Conservation (phyloP, 2,329 filamentous ascomycete species). For the Colletotrichum lini region DNA sequence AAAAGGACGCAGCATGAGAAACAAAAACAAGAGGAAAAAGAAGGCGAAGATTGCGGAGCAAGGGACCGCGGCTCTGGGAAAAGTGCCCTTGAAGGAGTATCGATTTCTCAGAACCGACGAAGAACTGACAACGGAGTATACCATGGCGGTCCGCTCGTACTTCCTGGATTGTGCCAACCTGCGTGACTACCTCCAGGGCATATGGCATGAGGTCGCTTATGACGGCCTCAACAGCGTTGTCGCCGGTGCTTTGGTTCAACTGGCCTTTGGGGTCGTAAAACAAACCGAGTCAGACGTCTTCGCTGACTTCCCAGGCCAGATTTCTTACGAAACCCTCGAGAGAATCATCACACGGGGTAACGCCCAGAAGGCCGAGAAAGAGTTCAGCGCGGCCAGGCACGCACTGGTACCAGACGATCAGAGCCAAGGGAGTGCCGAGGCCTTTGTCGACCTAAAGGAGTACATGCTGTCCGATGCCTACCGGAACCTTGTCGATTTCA, state of each 20-base stretch:
- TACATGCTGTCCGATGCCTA: slow-evolving; percentile 60
- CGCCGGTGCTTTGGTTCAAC: slow-evolving; percentile 58
- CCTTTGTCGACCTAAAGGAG: slow-evolving; percentile 57
- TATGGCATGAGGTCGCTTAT: slow-evolving; percentile 63
- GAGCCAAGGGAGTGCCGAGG: slow-evolving; percentile 42
- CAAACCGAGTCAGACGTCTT: slow-evolving; percentile 56
- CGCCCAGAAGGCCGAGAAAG: slow-evolving; percentile 49
- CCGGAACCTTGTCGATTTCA: slow-evolving; percentile 59
- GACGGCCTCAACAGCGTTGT: slow-evolving; percentile 60
- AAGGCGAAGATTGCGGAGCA: slow-evolving; percentile 47
- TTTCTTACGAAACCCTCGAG: slow-evolving; percentile 60
- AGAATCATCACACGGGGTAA: slow-evolving; percentile 57
- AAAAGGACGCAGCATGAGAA: slow-evolving; percentile 37
- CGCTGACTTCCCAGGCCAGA: slow-evolving; percentile 61
- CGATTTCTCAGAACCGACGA: slow-evolving; percentile 57
- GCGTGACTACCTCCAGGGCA: slow-evolving; percentile 55
- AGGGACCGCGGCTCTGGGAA: slow-evolving; percentile 46
- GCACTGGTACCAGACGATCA: background rate
- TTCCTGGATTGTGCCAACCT: slow-evolving; percentile 55
- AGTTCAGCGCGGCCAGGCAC: slow-evolving; percentile 44
- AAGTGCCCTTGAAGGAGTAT: slow-evolving; percentile 61
- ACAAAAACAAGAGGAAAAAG: slow-evolving; percentile 23
- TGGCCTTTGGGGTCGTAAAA: slow-evolving; percentile 59
- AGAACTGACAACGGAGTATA: slow-evolving; percentile 56
- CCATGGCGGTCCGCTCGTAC: slow-evolving; percentile 59